Evolutionary conservation across 2,329 filamentous ascomycete species (phyloP), one percentile per base, ranked within the genome.

Genomic region (Xylariaceae sp.): DNA sequence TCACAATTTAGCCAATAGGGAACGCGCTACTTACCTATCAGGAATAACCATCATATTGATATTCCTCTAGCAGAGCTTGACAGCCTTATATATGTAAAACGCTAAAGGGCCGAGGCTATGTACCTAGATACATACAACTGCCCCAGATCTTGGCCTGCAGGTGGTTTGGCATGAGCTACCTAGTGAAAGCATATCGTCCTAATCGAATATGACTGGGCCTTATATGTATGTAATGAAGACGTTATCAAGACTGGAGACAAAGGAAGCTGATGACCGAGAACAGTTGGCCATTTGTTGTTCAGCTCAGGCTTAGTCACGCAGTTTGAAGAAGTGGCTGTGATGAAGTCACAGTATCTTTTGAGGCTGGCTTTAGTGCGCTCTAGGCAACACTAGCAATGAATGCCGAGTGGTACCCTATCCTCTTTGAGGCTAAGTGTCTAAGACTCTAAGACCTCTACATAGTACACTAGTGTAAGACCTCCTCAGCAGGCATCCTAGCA

Each of bases 281-380:
- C n/a, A n/a, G n/a, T n/a, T n/a, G n/a, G n/a, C n/a, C n/a, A n/a
- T n/a, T n/a, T 5, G 26, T 37, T 28, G 12, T 31, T 50, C 11
- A 16, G 21, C 16, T n/a, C 23, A 26, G 3, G 11, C 7, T 16
- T 17, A 11, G 4, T 31, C 21, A 49, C 31, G 21, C n/a, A 21
- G 33, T 36, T 9, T 17, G n/a, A 16, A 36, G 29, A 19, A 16
- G 21, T 46, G 41, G 36, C 34, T 33, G 34, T 56, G 24, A 21
- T 37, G 40, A 55, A 51, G 50, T 41, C 50, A 58, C 51, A 36
- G 36, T 6, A 31, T 23, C 26, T 21, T 17, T 28, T 24, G 36
- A 31, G 28, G 6, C 28, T 12, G 11, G 6, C 24, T 21, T 21
- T 34, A 24, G 8, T 24, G 16, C 19, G 26, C 16, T 23, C 21